phyloP scores from a whole-genome alignment of 2,329 filamentous ascomycete genomes.

The Aspergillus clavatus region DNA sequence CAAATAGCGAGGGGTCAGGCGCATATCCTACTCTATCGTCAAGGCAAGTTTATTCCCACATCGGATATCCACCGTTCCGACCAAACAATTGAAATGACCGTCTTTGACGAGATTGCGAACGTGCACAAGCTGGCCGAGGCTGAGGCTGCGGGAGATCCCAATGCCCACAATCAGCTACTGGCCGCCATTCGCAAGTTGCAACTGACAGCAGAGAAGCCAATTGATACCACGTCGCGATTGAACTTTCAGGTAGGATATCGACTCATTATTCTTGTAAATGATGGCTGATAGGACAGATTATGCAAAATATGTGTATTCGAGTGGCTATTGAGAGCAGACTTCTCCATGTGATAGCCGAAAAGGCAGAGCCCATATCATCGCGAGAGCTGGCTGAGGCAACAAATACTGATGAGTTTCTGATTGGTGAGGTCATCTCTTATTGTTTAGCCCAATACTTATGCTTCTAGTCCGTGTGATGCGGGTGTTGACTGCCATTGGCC shows the following conservation, averaged over 20 bases:
- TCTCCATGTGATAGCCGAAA: slow-evolving; percentile 6
- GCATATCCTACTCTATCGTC: no score
- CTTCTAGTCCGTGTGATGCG: slow-evolving; percentile 17
- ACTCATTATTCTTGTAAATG: no score
- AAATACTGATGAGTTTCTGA: slow-evolving; percentile 9
- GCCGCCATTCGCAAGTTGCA: slow-evolving; percentile 13
- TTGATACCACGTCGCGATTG: slow-evolving; percentile 14
- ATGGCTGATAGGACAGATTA: slow-evolving; percentile 13
- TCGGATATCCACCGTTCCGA: no score
- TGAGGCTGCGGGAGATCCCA: slow-evolving; percentile 7
- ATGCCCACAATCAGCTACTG: slow-evolving; percentile 10
- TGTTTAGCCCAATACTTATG: neutral
- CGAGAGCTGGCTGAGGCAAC: slow-evolving; percentile 7
- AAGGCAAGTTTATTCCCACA: no score
- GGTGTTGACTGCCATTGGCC: slow-evolving; percentile 13
- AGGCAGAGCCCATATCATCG: slow-evolving; percentile 5
- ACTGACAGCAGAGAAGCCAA: slow-evolving; percentile 12
- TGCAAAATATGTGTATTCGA: slow-evolving; percentile 14
- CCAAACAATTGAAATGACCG: no score
- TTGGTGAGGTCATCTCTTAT: slow-evolving; percentile 1
- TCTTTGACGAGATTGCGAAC: slow-evolving; percentile 4
- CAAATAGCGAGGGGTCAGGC: no score
- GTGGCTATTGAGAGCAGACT: slow-evolving; percentile 11
- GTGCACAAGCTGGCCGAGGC: slow-evolving; percentile 6
- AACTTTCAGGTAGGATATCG: slow-evolving; percentile 11